Percentiles rank a stretch among this genome's conserved stretches.
Conservation (phyloP, 768 basidiomycete genomes). For the Hygrocybe coccinea region DNA sequence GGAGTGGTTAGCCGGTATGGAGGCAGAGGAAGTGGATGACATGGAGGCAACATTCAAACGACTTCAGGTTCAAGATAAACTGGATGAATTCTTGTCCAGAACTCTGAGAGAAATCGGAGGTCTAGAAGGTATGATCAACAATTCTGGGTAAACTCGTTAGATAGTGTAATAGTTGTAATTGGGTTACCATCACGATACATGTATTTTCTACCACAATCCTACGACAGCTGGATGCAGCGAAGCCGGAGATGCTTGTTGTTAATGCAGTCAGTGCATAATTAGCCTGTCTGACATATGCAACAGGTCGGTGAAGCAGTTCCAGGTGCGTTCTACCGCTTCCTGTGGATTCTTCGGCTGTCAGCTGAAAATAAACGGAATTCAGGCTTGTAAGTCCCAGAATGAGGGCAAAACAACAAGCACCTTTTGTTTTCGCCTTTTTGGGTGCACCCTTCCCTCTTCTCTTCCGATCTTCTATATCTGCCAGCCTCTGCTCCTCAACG, state of each 20-base stretch:
- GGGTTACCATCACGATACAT: no score
- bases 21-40: constrained; percentile 26
- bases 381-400: not conserved
- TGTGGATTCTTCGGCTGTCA: constrained; percentile 48
- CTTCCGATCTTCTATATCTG: constrained; percentile 63
- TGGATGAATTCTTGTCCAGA: constrained; percentile 58
- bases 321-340: constrained; percentile 31
- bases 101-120: constrained; percentile 60
- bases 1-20: constrained; percentile 53
- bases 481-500: constrained; percentile 60
- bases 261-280: no score
- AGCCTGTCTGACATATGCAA: no score
- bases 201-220: no score
- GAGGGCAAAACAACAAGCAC: constrained; percentile 35
- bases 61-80: constrained; percentile 54
- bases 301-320: not conserved
- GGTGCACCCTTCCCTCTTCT: constrained; percentile 80
- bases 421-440: constrained; percentile 67
- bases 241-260: no score
- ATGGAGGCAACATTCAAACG: constrained; percentile 40
- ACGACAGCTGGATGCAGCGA: no score
- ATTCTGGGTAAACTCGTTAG: constrained; percentile 16
- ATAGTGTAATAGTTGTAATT: no score
- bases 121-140: constrained; percentile 27
- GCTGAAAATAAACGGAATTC: constrained; percentile 27